Base-by-base conservation (phyloP, 805 yeast species). In the Grigorovia yakushimaensis region DNA sequence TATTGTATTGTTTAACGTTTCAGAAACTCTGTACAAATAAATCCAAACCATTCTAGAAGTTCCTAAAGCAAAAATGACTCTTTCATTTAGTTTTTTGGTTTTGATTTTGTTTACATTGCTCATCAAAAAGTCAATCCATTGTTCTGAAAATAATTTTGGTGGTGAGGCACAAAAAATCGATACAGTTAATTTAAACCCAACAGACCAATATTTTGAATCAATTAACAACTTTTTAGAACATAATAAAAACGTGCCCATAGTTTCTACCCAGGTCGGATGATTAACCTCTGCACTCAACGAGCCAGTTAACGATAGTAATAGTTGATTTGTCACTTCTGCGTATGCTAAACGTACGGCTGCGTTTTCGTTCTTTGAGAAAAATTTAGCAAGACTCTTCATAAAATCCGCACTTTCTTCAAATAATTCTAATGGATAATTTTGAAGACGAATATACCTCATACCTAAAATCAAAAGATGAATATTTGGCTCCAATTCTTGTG, bases 331-430 rank as follows among this genome's bases (percentile, higher is more conserved):
- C 1, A 88, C 95, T 53, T 88, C 95, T 42, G 93, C 84, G 60
- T 91, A 94, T 1, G 95, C 89, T 49, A 77, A 71, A 33, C 80
- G 72, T 1, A 91, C 72, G 3, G 80, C 73, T 45, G 79, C 79
- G 52, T 82, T 84, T 37, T 74, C 78, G 1, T 94, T 75, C 40
- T 73, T 69, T 39, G 72, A 66, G 62, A 84, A 89, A 58, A 93
- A 93, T 59, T 91, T 89, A 1, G 91, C 86, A 39, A 93, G 65
- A 15, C 96, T 85, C 51, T 81, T 83, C 51, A 91, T 67, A 58
- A 91, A 93, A 51, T 88, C 96, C 0, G 97, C 96, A 53, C 89
- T 78, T 55, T 93, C 98, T 64, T 93, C 99, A 57, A 94, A 83
- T 37, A 73, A 76, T 50, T 93, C 97, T 53, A 91, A 72, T 0